Base-by-base conservation (phyloP, 768 basidiomycete genomes). In the Agaricus bisporus region DNA sequence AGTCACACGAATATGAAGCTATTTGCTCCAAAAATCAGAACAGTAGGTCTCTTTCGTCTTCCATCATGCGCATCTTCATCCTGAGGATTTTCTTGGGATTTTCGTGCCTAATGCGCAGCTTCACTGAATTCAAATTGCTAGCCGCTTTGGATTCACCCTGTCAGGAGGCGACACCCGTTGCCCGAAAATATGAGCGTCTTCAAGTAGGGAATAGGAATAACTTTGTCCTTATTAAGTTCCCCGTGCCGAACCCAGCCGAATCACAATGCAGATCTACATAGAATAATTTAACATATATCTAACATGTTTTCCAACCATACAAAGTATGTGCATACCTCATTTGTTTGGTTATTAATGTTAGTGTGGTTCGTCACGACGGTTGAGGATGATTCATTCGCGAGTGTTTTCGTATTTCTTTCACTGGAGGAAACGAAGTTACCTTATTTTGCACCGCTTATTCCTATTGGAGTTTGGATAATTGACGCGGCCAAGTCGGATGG, bases 401-500 rank as follows among this genome's bases (percentile, higher is more conserved):
- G 55, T 9, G 51, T 39, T 10, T 36, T 41, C 43, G 81, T 82
- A 73, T 85, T 42, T 60, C 75, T 1, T 81, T 83, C 56, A 66
- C 64, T 2, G 79, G 77, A 11, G 81, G 83, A 4, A 74, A 62
- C 38, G 83, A 83, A 51, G 78, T 85, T 41, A 83, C 81, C 9
- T 62, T 86, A 6, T 68, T 78, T 25, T 81, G 84, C 0, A 75
- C 77, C 18, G 66, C 62, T 10, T 77, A 85, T 56, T 76, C 79
- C 0, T 55, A 78, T 3, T 80, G 79, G 79, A 82, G 83, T n/a
- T 85, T 82, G 82, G 73, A 85, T 0, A 76, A 83, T 58, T 78
- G 70, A 1, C 76, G 84, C 48, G 83, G 83, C 1, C 80, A 83
- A 66, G 71, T 22, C 29, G 2, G 11, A 32, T 38, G 28, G 17